Conservation (phyloP, 108 stramenopile genomes). For the Cylindrotheca closterium region DNA sequence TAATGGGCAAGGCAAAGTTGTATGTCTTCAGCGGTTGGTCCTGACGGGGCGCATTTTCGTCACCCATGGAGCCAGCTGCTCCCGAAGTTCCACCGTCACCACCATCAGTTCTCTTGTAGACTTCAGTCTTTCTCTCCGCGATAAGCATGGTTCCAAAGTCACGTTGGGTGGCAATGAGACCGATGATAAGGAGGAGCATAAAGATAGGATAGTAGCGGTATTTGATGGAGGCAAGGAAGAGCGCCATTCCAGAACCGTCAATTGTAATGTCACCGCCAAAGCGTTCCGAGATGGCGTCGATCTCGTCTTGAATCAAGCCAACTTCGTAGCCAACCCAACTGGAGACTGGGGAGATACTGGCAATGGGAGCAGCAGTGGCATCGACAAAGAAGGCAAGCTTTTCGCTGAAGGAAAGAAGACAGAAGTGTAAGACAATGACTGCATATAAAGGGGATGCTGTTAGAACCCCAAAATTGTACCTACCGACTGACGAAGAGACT, state of each 20-base stretch:
- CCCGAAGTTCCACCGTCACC: slow-evolving; percentile 43
- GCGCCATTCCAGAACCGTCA: slow-evolving; percentile 43
- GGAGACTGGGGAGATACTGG: slow-evolving; percentile 59
- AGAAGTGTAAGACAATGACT: no score
- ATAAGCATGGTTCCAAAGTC: slow-evolving; percentile 73
- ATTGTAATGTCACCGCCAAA: slow-evolving; percentile 25
- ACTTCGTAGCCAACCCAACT: slow-evolving; percentile 79
- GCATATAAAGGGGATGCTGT: no score
- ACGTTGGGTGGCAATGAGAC: slow-evolving; percentile 29
- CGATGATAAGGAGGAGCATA: slow-evolving; percentile 27
- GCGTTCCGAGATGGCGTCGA: slow-evolving; percentile 41
- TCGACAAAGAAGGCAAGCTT: slow-evolving; percentile 74
- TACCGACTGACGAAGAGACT: slow-evolving; percentile 40
- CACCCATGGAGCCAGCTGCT: slow-evolving; percentile 8
- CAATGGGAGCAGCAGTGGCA: slow-evolving; percentile 71
- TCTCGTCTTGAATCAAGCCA: slow-evolving; percentile 53
- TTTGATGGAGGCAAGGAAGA: slow-evolving; percentile 58
- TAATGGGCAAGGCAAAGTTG: slow-evolving; percentile 44
- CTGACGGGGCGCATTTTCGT: slow-evolving; percentile 26
- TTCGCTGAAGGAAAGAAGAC: no score
- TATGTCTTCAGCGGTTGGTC: slow-evolving; percentile 55
- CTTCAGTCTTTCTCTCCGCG: slow-evolving; percentile 56
- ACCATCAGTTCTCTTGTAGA: slow-evolving; percentile 64
- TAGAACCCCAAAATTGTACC: no score
- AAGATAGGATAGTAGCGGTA: slow-evolving; percentile 25